Evolutionary conservation across 306 rosid species (phyloP).

Genomic region (Trifolium pratense): DNA sequence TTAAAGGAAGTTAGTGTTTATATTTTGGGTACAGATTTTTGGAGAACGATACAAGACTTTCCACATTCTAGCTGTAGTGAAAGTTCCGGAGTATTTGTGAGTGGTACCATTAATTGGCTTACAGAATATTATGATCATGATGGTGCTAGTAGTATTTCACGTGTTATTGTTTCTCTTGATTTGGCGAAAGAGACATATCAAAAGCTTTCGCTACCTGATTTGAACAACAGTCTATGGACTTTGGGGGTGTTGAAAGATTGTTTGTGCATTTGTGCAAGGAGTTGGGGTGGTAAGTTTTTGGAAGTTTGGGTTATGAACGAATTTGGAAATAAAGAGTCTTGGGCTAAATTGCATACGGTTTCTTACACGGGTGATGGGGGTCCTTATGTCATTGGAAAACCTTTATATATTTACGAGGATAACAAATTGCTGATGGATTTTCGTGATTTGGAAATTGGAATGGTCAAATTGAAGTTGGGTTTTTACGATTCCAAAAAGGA

Average conservation of each 20-base stretch:
- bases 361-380: neutral
- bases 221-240: neutral
- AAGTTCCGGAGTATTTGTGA: conserved; percentile 34
- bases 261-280: conserved; percentile 16
- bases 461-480: too few relatives aligned
- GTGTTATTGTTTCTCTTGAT: conserved; percentile 42
- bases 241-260: conserved; percentile 36
- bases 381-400: too few relatives aligned
- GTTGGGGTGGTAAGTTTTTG: too few relatives aligned
- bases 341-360: conserved; percentile 33
- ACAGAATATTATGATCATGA: too few relatives aligned
- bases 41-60: too few relatives aligned
- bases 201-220: conserved; percentile 22
- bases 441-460: too few relatives aligned
- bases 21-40: too few relatives aligned
- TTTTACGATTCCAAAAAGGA: too few relatives aligned
- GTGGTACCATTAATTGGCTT: conserved; percentile 43
- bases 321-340: conserved; percentile 45
- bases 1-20: neutral
- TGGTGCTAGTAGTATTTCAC: too few relatives aligned
- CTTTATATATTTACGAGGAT: too few relatives aligned
- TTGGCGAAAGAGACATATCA: conserved; percentile 40
- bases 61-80: neutral
- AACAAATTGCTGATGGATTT: too few relatives aligned
- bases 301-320: conserved; percentile 46